phyloP scores from a whole-genome alignment of 257 asterid genomes.

The Solanum dulcamara region DNA sequence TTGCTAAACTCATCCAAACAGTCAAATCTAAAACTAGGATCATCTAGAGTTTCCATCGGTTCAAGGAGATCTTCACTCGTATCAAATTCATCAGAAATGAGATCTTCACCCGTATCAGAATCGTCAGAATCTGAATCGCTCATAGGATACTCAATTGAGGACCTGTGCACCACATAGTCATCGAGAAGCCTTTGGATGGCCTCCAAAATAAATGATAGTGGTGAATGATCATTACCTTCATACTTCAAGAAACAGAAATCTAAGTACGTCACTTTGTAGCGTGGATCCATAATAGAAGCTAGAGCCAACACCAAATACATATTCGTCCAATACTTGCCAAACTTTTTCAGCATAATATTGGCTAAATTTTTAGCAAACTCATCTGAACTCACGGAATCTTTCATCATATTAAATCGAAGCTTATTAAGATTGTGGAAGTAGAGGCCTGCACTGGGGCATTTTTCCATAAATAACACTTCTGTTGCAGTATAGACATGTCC shows the following conservation, averaged over 20 bases:
- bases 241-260: slow-evolving; percentile 1
- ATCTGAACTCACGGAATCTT: background rate
- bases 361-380: background rate
- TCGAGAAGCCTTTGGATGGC: background rate
- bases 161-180: background rate
- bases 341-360: slow-evolving; percentile 5
- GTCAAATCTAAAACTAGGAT: background rate
- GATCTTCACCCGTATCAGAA: background rate
- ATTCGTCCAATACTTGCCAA: slow-evolving; percentile 6
- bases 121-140: background rate
- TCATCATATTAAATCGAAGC: slow-evolving; percentile 4
- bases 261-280: slow-evolving; percentile 14
- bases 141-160: background rate
- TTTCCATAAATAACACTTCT: slow-evolving; percentile 3
- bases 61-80: background rate
- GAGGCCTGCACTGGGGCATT: slow-evolving; percentile 2
- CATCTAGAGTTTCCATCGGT: background rate
- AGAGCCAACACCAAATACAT: slow-evolving; percentile 11
- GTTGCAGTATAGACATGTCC: slow-evolving; percentile 5
- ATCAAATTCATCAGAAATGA: background rate
- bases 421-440: slow-evolving; percentile 8
- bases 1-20: slow-evolving; percentile 6
- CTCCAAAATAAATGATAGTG: background rate
- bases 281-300: slow-evolving; percentile 21
- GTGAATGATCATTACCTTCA: background rate